phyloP scores from a whole-genome alignment of 371 early-diverging fungal genomes.

The Actinomortierella wolfii region DNA sequence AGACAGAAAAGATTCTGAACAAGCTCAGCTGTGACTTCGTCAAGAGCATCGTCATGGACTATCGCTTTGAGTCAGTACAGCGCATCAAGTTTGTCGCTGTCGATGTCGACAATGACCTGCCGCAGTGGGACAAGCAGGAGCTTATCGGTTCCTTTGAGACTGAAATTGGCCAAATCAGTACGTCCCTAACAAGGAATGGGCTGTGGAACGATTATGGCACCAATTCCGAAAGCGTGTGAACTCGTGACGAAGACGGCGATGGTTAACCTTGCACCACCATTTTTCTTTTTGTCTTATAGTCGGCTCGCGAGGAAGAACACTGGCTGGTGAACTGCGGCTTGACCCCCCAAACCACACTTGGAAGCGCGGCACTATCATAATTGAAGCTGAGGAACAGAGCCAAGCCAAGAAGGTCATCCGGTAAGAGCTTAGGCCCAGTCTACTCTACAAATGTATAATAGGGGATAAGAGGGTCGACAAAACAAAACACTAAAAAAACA shows the following conservation, averaged over 20 bases:
- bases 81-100: slow-evolving; percentile 49
- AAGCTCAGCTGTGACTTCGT: slow-evolving; percentile 53
- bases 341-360: slow-evolving; percentile 24
- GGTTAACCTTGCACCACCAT: background rate
- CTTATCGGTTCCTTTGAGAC: slow-evolving; percentile 51
- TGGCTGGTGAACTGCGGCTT: slow-evolving; percentile 20
- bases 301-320: slow-evolving; percentile 31
- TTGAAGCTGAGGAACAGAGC: slow-evolving; percentile 36
- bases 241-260: background rate
- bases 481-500: background rate
- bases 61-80: slow-evolving; percentile 56
- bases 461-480: background rate
- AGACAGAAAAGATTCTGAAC: slow-evolving; percentile 53
- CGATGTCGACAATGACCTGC: slow-evolving; percentile 49
- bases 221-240: slow-evolving; percentile 1
- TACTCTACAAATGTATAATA: background rate
- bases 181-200: background rate
- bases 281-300: slow-evolving; percentile 7
- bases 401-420: slow-evolving; percentile 28
- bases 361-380: slow-evolving; percentile 30
- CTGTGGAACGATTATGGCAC: background rate
- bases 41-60: slow-evolving; percentile 48
- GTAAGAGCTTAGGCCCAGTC: slow-evolving; percentile 8
- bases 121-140: slow-evolving; percentile 48
- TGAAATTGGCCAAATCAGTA: slow-evolving; percentile 49